Evolutionary conservation across 768 basidiomycete species (phyloP), one percentile per base, ranked within the genome.

Genomic region (Hysterangium stoloniferum): DNA sequence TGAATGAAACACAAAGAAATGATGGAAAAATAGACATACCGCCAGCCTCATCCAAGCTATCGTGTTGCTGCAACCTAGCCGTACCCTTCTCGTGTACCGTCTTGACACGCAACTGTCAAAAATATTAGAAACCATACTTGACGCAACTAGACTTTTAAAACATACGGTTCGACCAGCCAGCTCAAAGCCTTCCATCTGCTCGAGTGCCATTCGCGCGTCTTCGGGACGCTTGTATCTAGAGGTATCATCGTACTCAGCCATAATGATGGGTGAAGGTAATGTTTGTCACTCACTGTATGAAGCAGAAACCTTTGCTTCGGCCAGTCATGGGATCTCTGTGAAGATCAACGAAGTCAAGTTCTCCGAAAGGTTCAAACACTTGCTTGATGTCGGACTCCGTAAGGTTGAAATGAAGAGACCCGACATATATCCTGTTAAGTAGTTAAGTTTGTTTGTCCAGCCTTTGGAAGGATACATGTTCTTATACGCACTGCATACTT

Each of bases 141-240:
- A 2, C 5, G 7, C 43, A 46, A n/a, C n/a, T n/a, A n/a, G n/a
- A n/a, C n/a, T n/a, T 15, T 54, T 36, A 35, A 31, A 6, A 68
- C 80, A 56, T 62, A 93, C 92, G 54, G 86, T 87, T 52, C 96
- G 82, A 34, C 96, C 96, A 47, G 96, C 96, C 52, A 99, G 77
- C 60, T 96, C 92, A 62, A 99, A 99, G 25, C 91, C 91, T 72
- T 98, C 94, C 96, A 99, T 99, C 59, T 97, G 91, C 61, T 96
- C 92, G 37, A 99, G 68, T 22, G 96, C 96, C 84, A 94, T 94
- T 64, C 86, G 86, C 22, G 96, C 95, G 63, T 97, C 90, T 63
- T 92, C 87, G n/a, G 79, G 71, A 45, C 90, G 76, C 63, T 89
- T 90, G 66, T 92, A 94, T 65, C 89, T 93, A 52, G 24, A 25